Evolutionary conservation across 495 filamentous ascomycete species (phyloP).

Genomic region (Talaromyces ruber): DNA sequence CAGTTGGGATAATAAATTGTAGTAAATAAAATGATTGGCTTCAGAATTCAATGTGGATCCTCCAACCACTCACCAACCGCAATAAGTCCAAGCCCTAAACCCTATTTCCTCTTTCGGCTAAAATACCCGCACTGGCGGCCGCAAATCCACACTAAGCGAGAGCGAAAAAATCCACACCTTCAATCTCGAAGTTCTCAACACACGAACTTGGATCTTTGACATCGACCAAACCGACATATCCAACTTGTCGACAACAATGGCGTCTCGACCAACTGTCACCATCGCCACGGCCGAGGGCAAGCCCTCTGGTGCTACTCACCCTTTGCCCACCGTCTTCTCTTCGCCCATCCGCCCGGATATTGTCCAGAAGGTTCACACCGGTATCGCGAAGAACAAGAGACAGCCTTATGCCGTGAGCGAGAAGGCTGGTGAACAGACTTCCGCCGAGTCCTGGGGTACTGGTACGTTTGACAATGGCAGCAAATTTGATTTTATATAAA

Average conservation of each 20-base stretch:
- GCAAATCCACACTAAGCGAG: conserved; percentile 18
- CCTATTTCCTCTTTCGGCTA: conserved; percentile 4
- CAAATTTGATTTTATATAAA: too few relatives aligned
- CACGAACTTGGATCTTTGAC: conserved; percentile 5
- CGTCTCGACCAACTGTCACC: conserved; percentile 89
- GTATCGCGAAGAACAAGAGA: conserved; percentile 99
- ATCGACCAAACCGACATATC: conserved; percentile 31
- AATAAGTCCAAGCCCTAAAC: not conserved
- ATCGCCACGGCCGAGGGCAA: conserved; percentile 89
- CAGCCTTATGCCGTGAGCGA: conserved; percentile 99
- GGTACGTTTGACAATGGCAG: conserved; percentile 75
- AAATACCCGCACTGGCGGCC: not conserved
- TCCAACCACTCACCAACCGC: not conserved
- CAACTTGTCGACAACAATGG: conserved; percentile 56
- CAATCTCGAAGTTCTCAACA: conserved; percentile 34
- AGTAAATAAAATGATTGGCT: not conserved
- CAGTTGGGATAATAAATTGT: not conserved
- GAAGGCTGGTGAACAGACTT: conserved; percentile 99
- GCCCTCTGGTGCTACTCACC: conserved; percentile 74
- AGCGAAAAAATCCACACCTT: conserved; percentile 42
- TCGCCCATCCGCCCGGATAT: conserved; percentile 97
- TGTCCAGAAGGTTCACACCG: conserved; percentile 93
- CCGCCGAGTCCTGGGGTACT: conserved; percentile 99
- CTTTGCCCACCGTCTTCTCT: conserved; percentile 90
- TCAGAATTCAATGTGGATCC: not conserved